Evolutionary conservation across 345 rosid species (phyloP), one percentile per base, ranked within the genome.

Genomic region (Iberis pinnata): DNA sequence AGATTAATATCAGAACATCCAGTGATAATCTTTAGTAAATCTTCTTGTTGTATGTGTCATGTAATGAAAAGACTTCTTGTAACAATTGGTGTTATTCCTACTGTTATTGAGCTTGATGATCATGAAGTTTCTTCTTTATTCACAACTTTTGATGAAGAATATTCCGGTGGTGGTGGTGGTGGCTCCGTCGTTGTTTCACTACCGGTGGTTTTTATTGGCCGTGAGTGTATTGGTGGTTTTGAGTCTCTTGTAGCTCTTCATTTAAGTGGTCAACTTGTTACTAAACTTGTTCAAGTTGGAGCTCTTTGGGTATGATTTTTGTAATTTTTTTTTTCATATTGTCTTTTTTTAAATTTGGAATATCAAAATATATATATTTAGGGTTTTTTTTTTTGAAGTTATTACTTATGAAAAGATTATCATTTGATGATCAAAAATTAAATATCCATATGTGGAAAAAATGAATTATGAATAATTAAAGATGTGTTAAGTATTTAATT

Each of bases 31-130:
- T 90, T 90, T 75, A 82, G 86, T 70, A 79, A 84, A 43, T 71
- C 92, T 8, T 74, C 96, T 5, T 90, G 98, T 65, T 90, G 88
- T 81, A 90, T 87, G 98, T 84, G 96, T 73, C 96, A 84, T 55
- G 95, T 84, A 70, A 87, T 90, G 95, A 84, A 79, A 69, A 81
- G 75, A 39, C 86, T 90, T 18, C 76, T 90, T 12, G 73, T 83
- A 49, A 70, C 77, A 42, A 71, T 87, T 54, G 98, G 98, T 1
- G 98, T 87, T 33, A 75, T 82, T 53, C 98, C 96, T 13, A 80
- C 96, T 26, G 92, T 87, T 60, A 87, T 90, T 74, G 96, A 90
- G 67, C 74, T 90, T 9, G 96, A 87, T 6, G 96, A 90, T 55
- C 75, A 73, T 47, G 96, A 90, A 89, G 64, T 90, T 72, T 56